Base-by-base conservation (phyloP, 495 filamentous ascomycete species). In the Polyplosphaeria fusca region DNA sequence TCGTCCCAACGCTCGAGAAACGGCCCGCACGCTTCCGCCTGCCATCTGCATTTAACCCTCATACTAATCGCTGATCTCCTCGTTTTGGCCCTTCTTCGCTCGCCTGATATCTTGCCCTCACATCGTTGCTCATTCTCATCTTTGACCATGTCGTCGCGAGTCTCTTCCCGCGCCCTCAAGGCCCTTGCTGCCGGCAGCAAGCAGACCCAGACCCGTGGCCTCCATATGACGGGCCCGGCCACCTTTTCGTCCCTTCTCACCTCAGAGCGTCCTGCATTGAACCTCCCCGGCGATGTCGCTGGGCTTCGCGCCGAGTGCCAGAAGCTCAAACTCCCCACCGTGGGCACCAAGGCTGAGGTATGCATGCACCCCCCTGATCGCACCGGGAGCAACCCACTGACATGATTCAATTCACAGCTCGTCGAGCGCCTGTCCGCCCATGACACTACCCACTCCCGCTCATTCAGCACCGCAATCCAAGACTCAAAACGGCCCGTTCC, bases 401-500 rank as follows among this genome's bases (percentile, higher is more conserved):
- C n/a, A n/a, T n/a, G n/a, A n/a, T n/a, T n/a, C n/a, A n/a, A n/a
- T n/a, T n/a, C n/a, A 68, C 66, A 82, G 79, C 74, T 82, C 30
- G 69, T 76, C 16, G 69, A 76, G 50, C 78, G 78, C 52, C 74
- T 82, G 47, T 70, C 74, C 64, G 79, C 77, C 67, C 72, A 52
- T 66, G 78, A 82, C 45, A 67, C 76, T 58, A 67, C 78, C 27
- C 72, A 77, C 51, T 74, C 75, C 40, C 78, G 78, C 25, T 73
- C 77, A 53, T 81, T 80, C 68, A 77, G 72, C 71, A 81, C 79
- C 65, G 75, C 77, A 41, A 73, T 77, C 71, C 69, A 64, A 11
- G 48, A 57, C 18, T 63, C 68, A 22, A 67, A 58, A 40, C 67
- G 67, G 0, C 67, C 63, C 24, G 39, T 55, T 47, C 20, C 55